Evolutionary conservation across 805 yeast species (phyloP).

Genomic region (Schwanniomyces polymorphus): DNA sequence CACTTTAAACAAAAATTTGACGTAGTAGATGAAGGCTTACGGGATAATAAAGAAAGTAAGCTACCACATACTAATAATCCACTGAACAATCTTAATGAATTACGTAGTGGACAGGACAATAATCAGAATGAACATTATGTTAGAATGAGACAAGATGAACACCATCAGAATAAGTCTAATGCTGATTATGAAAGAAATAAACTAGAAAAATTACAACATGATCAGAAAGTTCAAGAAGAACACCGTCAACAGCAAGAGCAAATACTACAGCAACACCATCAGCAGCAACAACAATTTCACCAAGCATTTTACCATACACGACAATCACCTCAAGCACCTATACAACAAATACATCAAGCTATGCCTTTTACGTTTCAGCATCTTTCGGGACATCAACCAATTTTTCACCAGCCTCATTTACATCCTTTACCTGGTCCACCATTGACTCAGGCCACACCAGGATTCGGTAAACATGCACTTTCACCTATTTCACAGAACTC

Average conservation of each 20-base stretch:
- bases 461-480: not conserved
- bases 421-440: not conserved
- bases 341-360: constrained; percentile 6
- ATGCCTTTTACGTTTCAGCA: not conserved
- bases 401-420: not conserved
- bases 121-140: not conserved
- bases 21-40: not conserved
- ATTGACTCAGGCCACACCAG: not conserved
- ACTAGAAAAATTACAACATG: not conserved
- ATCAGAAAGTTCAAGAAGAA: not conserved
- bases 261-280: constrained; percentile 4
- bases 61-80: too few relatives aligned
- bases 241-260: constrained; percentile 7
- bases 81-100: not conserved
- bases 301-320: constrained; percentile 3
- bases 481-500: not conserved
- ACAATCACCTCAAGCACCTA: not conserved
- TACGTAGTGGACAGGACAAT: not conserved
- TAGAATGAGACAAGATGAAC: not conserved
- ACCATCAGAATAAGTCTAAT: not conserved
- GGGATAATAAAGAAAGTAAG: not conserved
- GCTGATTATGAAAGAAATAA: constrained; percentile 3
- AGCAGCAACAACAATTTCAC: constrained; percentile 1
- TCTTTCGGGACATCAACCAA: not conserved
- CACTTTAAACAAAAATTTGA: too few relatives aligned